These are phyloP conservation scores for Fusarium duplospermum DNA, from an alignment of 2,329 filamentous ascomycete species.

Conservation along the genomic window DNA sequence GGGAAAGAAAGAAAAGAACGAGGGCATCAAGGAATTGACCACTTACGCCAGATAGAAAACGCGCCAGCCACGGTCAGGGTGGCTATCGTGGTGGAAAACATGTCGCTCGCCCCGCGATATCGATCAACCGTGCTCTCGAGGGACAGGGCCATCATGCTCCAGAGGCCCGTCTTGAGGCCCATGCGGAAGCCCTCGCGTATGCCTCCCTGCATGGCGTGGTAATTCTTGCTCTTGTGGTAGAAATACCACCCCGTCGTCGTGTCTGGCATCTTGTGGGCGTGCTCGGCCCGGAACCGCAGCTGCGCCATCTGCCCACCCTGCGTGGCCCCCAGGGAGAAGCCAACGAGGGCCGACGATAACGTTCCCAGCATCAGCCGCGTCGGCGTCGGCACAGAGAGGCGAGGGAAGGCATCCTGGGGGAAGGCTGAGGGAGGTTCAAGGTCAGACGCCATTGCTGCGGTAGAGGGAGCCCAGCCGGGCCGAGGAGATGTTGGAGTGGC, in stretches of 20 bases:
- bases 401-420: constrained; percentile 51
- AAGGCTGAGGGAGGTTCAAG: constrained; percentile 32
- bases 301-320: constrained; percentile 80
- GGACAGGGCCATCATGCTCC: constrained; percentile 80
- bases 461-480: constrained; percentile 28
- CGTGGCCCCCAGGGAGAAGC: constrained; percentile 75
- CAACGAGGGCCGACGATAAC: constrained; percentile 72
- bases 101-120: constrained; percentile 76
- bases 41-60: constrained; percentile 88
- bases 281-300: constrained; percentile 92
- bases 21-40: constrained; percentile 2
- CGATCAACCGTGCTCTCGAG: constrained; percentile 89
- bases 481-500: constrained; percentile 23
- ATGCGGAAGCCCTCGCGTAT: constrained; percentile 82
- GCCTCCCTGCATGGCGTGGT: constrained; percentile 82
- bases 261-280: constrained; percentile 90
- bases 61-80: constrained; percentile 85
- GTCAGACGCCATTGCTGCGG: constrained; percentile 28
- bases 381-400: constrained; percentile 72
- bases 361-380: constrained; percentile 75
- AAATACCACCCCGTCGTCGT: constrained; percentile 92
- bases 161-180: constrained; percentile 76
- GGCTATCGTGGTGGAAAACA: constrained; percentile 83
- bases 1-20: not conserved
- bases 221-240: constrained; percentile 99